Base-by-base conservation (phyloP, 805 yeast species). In the Candida odintsovae region DNA sequence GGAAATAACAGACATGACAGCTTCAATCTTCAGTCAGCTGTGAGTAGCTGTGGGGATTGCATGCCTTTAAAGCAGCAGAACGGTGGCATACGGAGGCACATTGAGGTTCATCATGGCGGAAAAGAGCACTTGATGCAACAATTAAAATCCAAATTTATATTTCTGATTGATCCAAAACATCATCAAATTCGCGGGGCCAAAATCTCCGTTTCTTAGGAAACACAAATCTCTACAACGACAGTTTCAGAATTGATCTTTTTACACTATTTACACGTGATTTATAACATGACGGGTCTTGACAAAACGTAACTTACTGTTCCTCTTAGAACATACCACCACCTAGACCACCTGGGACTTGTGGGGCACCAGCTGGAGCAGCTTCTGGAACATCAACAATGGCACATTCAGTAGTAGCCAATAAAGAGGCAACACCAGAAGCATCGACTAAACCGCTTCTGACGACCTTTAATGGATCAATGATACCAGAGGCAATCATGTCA, bases 391-490 rank as follows among this genome's bases (percentile, higher is more conserved):
- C 97, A 52, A 90, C 97, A 63, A 92, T 88, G 56, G 97, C 97
- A 71, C 97, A 94, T 76, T 92, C 99, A 56, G 98, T 92, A 49
- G 99, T 92, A 58, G 98, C 98, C 69, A 92, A 80, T 68, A 92
- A 78, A 19, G 97, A 90, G 45, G 99, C 98, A 54, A 92, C 97
- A 75, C 98, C 96, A 42, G 95, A 80, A 51, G 99, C 98, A 64
- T 92, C 98, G 49, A 90, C 90, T 63, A 92, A 77, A 57, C 98
- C 98, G 60, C 90, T 85, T 76, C 95, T 88, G 53, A 94, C 98
- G 63, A 94, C 98, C 82, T 94, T 92, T 82, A 94, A 90, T 61
- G 99, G 99, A 72, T 92, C 99, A 63, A 92, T 90, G 72, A 92
- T 92, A 80, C 99, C 99, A 48, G 95, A 83, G 57, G 90, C 86